Conservation (phyloP, 768 basidiomycete species). For the Erythrobasidium yunnanense region DNA sequence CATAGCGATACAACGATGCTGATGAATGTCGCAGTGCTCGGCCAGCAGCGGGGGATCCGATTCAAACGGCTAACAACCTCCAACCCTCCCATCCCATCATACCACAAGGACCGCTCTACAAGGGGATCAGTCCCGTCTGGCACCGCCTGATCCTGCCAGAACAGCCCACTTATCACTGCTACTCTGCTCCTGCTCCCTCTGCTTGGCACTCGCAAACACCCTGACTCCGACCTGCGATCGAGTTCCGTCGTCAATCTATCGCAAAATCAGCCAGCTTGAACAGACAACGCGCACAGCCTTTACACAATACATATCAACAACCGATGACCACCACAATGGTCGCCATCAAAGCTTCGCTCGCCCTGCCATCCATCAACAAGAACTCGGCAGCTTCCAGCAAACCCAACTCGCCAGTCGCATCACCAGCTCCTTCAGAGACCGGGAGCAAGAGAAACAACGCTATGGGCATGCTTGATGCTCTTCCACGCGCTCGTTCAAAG, state of each 20-base stretch:
- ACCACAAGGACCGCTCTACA: no score
- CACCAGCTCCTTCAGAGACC: conserved; percentile 7
- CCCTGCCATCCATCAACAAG: background rate
- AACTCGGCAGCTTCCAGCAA: background rate
- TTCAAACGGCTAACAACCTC: background rate
- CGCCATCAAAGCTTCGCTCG: conserved; percentile 20
- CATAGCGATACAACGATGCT: background rate
- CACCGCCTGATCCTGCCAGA: no score
- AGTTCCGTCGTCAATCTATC: no score
- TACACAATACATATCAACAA: no score
- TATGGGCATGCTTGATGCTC: background rate
- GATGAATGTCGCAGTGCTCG: background rate
- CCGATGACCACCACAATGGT: conserved; percentile 1
- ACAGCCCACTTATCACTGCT: no score
- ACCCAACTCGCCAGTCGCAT: background rate
- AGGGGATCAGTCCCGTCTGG: no score
- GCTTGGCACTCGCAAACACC: no score
- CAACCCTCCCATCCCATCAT: no score
- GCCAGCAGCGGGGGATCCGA: background rate
- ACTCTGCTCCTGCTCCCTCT: no score
- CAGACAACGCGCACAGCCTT: background rate
- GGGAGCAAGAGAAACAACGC: background rate
- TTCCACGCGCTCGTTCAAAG: background rate
- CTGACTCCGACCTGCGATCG: no score
- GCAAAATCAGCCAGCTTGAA: no score